These are phyloP conservation scores for Podila minutissima DNA, from an alignment of 192 early-diverging fungal genomes.

Conservation along the genomic window DNA sequence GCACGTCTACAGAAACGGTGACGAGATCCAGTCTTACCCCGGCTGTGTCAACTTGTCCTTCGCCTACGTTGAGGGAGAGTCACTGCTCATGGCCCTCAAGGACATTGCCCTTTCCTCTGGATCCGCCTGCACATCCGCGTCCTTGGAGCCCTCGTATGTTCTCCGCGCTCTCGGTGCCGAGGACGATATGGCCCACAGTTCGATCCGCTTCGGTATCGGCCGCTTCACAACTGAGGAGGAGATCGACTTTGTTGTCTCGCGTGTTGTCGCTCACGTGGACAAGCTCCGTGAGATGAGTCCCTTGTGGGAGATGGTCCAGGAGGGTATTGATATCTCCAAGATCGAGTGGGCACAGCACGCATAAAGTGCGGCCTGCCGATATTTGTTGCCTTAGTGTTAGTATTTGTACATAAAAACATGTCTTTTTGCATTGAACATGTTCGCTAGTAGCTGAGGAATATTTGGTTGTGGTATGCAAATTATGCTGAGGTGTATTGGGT, in stretches of 20 bases:
- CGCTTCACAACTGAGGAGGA: slow-evolving; percentile 96
- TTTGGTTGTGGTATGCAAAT: too few species aligned
- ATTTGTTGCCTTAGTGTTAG: neutral
- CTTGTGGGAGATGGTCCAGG: slow-evolving; percentile 94
- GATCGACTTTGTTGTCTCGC: slow-evolving; percentile 88
- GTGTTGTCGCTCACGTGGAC: slow-evolving; percentile 84
- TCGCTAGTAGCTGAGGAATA: too few species aligned
- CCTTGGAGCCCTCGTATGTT: slow-evolving; percentile 96
- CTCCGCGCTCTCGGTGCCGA: slow-evolving; percentile 95
- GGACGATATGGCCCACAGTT: slow-evolving; percentile 95
- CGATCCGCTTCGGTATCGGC: slow-evolving; percentile 96
- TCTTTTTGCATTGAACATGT: neutral
- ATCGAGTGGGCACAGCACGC: slow-evolving; percentile 53
- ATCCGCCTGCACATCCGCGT: slow-evolving; percentile 95
- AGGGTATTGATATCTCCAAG: slow-evolving; percentile 51
- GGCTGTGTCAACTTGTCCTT: slow-evolving; percentile 98
- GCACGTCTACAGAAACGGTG: slow-evolving; percentile 92
- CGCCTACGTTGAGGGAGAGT: slow-evolving; percentile 97
- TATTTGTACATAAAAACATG: neutral
- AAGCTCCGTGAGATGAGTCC: slow-evolving; percentile 95
- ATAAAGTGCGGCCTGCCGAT: slow-evolving; percentile 2
- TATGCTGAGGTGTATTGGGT: neutral
- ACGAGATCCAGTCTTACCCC: slow-evolving; percentile 79
- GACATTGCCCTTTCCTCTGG: slow-evolving; percentile 97
- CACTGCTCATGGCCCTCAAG: slow-evolving; percentile 97